Evolutionary conservation across 2,329 filamentous ascomycete species (phyloP).

Genomic region (Aureobasidium sp.): DNA sequence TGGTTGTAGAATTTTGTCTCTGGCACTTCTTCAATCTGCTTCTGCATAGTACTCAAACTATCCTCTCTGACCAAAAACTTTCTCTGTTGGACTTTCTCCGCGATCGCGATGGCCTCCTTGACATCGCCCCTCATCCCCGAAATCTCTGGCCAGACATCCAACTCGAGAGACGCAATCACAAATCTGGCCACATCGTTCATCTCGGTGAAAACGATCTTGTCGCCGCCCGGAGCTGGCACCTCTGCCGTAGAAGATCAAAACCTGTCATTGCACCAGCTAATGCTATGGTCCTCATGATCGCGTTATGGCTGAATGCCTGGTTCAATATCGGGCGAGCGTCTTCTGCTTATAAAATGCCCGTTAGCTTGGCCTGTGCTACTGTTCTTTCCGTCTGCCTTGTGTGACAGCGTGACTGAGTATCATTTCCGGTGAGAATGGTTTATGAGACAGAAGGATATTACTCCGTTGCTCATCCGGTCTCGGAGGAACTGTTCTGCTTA

Average conservation of each 20-base stretch:
- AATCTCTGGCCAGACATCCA: slow-evolving; percentile 36
- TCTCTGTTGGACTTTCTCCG: slow-evolving; percentile 21
- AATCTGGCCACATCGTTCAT: slow-evolving; percentile 42
- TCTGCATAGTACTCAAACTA: slow-evolving; percentile 12
- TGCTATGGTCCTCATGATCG: slow-evolving; percentile 21
- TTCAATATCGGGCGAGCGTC: neutral
- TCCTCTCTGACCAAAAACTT: slow-evolving; percentile 22
- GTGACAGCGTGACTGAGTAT: neutral
- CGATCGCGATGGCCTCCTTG: slow-evolving; percentile 19
- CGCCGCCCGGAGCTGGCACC: slow-evolving; percentile 42
- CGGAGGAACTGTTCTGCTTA: neutral
- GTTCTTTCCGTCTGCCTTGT: neutral
- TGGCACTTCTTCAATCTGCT: slow-evolving; percentile 14
- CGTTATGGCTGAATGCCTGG: neutral
- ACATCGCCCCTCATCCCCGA: slow-evolving; percentile 28
- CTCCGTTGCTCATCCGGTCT: neutral
- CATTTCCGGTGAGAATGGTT: neutral
- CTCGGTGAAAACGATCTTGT: slow-evolving; percentile 39
- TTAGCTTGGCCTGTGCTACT: neutral
- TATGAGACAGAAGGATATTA: neutral
- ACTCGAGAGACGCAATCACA: slow-evolving; percentile 33
- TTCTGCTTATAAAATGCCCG: neutral
- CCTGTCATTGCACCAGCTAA: slow-evolving; percentile 22
- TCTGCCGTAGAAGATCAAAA: slow-evolving; percentile 32
- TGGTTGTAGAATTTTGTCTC: slow-evolving; percentile 22